Percentiles rank a stretch among this genome's conserved stretches.
Evolutionary conservation across 306 rosid species (phyloP).

Genomic region (Astragalus membranaceus): DNA sequence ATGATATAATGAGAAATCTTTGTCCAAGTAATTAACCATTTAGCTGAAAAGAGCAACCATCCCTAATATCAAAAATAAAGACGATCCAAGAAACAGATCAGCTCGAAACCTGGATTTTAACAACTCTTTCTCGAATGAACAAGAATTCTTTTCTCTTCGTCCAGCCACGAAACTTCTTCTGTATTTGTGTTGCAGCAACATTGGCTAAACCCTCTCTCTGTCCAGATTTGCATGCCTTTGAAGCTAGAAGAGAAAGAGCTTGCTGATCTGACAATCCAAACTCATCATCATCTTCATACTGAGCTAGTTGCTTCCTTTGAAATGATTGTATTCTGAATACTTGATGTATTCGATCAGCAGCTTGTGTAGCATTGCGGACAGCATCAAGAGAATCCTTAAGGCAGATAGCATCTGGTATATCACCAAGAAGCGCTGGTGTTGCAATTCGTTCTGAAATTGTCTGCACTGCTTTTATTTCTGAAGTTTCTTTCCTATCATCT

Average conservation of each 20-base stretch:
- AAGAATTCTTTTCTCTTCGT: constrained; percentile 80
- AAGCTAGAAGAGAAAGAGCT: constrained; percentile 48
- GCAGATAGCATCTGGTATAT: constrained; percentile 45
- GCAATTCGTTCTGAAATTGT: constrained; percentile 57
- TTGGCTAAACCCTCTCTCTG: constrained; percentile 36
- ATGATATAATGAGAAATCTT: neutral
- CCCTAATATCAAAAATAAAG: neutral
- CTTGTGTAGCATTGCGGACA: constrained; percentile 83
- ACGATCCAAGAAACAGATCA: constrained; percentile 4
- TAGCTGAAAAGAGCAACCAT: neutral
- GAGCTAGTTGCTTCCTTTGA: constrained; percentile 52
- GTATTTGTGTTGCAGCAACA: constrained; percentile 71
- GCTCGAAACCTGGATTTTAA: constrained; percentile 69
- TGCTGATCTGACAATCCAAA: constrained; percentile 47
- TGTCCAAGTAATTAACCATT: neutral
- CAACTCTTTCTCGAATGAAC: constrained; percentile 70
- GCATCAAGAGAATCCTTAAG: constrained; percentile 85
- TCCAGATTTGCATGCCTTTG: constrained; percentile 44
- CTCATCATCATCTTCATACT: constrained; percentile 34
- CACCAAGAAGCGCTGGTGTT: constrained; percentile 46
- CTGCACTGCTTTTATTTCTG: constrained; percentile 39
- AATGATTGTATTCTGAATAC: constrained; percentile 74
- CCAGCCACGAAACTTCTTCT: constrained; percentile 95
- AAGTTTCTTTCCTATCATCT: constrained; percentile 31
- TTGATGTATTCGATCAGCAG: constrained; percentile 68